Percentiles rank a stretch among this genome's conserved stretches.
Conservation (phyloP, 1,284 basidiomycete genomes). For the Tilletia setariae region DNA sequence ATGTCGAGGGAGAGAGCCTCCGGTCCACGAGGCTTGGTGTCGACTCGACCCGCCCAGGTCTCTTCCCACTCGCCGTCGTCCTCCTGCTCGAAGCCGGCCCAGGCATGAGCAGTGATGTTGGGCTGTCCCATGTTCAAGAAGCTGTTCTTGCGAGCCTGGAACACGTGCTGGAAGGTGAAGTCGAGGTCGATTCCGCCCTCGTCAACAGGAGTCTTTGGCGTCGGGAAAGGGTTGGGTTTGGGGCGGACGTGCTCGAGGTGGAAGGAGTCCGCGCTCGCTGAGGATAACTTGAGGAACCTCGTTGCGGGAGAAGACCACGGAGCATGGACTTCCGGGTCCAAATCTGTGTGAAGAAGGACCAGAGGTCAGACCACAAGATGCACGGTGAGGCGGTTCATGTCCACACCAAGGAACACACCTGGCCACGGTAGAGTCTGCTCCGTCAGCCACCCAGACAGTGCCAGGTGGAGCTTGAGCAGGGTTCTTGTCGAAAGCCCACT, state of each 20-base stretch:
- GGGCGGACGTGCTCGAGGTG: slow-evolving; percentile 91
- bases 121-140: slow-evolving; percentile 16
- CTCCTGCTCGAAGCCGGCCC: slow-evolving; percentile 58
- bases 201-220: slow-evolving; percentile 19
- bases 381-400: no score
- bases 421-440: neutral
- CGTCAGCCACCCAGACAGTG: slow-evolving; percentile 1
- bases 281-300: slow-evolving; percentile 77
- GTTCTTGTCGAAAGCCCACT: slow-evolving; percentile 44
- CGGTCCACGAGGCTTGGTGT: slow-evolving; percentile 96
- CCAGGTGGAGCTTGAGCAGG: slow-evolving; percentile 27
- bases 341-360: slow-evolving; percentile 18
- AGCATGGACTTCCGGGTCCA: slow-evolving; percentile 28
- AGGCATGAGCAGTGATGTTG: slow-evolving; percentile 23
- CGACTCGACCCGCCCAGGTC: slow-evolving; percentile 76
- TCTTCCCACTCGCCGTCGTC: slow-evolving; percentile 80
- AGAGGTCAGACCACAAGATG: neutral
- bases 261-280: slow-evolving; percentile 81
- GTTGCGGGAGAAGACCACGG: slow-evolving; percentile 61
- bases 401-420: neutral
- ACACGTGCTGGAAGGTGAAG: slow-evolving; percentile 24
- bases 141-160: slow-evolving; percentile 34
- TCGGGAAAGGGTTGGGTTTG: slow-evolving; percentile 46
- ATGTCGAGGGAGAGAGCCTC: slow-evolving; percentile 91
- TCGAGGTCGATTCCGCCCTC: slow-evolving; percentile 26